Percentiles rank a stretch among this genome's conserved stretches.
These are phyloP conservation scores for Calonectria montana DNA, from an alignment of 2,329 filamentous ascomycete genomes.

Conservation along the genomic window DNA sequence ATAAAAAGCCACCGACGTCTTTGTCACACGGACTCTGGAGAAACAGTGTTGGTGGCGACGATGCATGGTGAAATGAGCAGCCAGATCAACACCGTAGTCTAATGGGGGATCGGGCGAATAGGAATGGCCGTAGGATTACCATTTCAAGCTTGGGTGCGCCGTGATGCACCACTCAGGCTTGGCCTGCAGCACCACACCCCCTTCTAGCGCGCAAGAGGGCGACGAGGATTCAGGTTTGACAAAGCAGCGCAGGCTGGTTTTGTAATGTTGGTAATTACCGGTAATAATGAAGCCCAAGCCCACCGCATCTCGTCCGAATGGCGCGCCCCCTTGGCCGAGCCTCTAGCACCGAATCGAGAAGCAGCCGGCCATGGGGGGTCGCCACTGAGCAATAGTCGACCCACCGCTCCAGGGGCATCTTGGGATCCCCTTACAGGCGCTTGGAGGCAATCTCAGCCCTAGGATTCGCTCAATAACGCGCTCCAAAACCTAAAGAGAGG, in stretches of 20 bases:
- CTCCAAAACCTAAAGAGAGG: not conserved
- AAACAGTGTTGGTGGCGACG: not conserved
- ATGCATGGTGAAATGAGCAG: not conserved
- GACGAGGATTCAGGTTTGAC: constrained; percentile 12
- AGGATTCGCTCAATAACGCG: constrained; percentile 8
- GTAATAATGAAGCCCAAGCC: constrained; percentile 12
- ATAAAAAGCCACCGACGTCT: not conserved
- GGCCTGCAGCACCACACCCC: not conserved
- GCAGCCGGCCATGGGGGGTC: constrained; percentile 1
- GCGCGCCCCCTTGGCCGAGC: not conserved
- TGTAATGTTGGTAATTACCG: constrained; percentile 14
- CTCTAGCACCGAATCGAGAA: constrained; percentile 10
- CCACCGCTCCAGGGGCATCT: not conserved
- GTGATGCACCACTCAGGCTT: not conserved
- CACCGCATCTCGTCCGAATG: constrained; percentile 11
- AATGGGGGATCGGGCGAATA: not conserved
- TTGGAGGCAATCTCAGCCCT: not conserved
- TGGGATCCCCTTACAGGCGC: constrained; percentile 4
- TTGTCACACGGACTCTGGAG: not conserved
- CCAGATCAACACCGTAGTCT: not conserved
- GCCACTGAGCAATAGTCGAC: not conserved
- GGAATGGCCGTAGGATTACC: not conserved
- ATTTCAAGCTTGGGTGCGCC: not conserved
- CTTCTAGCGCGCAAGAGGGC: not conserved
- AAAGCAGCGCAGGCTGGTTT: not conserved